Percentiles rank a stretch among this genome's conserved stretches.
Evolutionary conservation across 2,329 filamentous ascomycete species (phyloP).

Genomic region (Truncatella angustata): DNA sequence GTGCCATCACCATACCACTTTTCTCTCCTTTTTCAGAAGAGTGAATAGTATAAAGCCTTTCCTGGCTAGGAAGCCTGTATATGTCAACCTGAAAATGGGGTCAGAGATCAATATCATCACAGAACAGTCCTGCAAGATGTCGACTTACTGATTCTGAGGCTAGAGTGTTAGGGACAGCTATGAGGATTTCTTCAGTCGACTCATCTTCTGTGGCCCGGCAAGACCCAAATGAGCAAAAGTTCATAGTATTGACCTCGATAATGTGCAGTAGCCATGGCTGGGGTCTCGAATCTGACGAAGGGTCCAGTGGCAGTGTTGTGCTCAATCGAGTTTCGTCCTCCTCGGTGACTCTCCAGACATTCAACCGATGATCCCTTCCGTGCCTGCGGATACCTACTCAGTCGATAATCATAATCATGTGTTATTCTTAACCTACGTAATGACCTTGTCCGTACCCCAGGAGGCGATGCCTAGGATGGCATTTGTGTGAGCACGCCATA

Average conservation of each 20-base stretch:
- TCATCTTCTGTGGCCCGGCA: constrained; percentile 40
- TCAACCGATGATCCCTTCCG: constrained; percentile 82
- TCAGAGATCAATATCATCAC: not conserved
- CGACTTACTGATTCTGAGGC: constrained; percentile 65
- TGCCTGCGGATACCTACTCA: constrained; percentile 56
- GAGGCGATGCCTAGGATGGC: constrained; percentile 72
- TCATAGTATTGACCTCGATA: constrained; percentile 86
- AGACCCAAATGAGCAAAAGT: constrained; percentile 83
- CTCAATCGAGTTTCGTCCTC: constrained; percentile 64
- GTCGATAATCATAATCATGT: not conserved
- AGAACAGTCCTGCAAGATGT: constrained; percentile 9
- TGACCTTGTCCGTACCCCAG: constrained; percentile 71
- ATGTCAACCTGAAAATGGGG: constrained; percentile 69
- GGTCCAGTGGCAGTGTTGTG: constrained; percentile 69
- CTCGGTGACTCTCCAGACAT: constrained; percentile 73
- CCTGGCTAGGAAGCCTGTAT: constrained; percentile 75
- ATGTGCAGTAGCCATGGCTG: constrained; percentile 85
- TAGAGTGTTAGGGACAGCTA: constrained; percentile 80
- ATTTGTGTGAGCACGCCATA: constrained; percentile 82
- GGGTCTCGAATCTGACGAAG: constrained; percentile 43
- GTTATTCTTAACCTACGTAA: constrained; percentile 64
- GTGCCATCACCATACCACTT: constrained; percentile 86
- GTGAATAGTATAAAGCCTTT: constrained; percentile 57
- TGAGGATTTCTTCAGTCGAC: constrained; percentile 47
- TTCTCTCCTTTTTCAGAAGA: constrained; percentile 40